A percentile compares a stretch with the other conserved stretches of the same genome.
Evolutionary conservation across 768 basidiomycete species (phyloP).

Genomic region (Serendipita indica): DNA sequence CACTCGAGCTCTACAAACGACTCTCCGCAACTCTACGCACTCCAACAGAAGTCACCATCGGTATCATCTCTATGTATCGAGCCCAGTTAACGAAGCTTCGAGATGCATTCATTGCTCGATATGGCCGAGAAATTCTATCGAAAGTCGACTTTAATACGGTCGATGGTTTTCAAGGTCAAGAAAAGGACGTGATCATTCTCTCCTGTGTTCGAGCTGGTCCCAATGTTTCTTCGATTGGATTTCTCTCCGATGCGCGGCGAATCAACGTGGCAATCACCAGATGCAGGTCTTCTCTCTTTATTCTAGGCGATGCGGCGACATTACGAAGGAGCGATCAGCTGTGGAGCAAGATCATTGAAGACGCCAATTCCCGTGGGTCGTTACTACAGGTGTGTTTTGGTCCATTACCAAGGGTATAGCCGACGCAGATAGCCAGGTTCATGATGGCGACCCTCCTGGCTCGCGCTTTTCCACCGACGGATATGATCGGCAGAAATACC

Average conservation of each 20-base stretch:
- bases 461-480: no score
- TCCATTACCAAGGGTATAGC: no score
- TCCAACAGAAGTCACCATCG: constrained; percentile 36
- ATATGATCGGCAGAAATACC: no score
- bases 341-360: constrained; percentile 64
- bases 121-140: constrained; percentile 52
- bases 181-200: constrained; percentile 94
- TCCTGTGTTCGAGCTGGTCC: constrained; percentile 92
- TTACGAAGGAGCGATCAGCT: constrained; percentile 69
- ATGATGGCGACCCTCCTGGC: no score
- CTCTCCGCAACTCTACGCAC: constrained; percentile 37
- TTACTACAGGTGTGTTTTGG: constrained; percentile 43
- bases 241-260: constrained; percentile 68
- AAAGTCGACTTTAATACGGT: constrained; percentile 92
- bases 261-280: constrained; percentile 99
- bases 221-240: constrained; percentile 69
- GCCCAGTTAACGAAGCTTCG: constrained; percentile 72
- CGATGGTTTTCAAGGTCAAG: constrained; percentile 98
- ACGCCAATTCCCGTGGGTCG: constrained; percentile 52
- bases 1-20: constrained; percentile 60
- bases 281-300: constrained; percentile 84
- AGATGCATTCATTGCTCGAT: constrained; percentile 49
- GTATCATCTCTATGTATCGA: constrained; percentile 87
- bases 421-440: no score
- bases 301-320: constrained; percentile 81